Base-by-base conservation (phyloP, 139 green algal genomes). In the Bryopsis sp. region DNA sequence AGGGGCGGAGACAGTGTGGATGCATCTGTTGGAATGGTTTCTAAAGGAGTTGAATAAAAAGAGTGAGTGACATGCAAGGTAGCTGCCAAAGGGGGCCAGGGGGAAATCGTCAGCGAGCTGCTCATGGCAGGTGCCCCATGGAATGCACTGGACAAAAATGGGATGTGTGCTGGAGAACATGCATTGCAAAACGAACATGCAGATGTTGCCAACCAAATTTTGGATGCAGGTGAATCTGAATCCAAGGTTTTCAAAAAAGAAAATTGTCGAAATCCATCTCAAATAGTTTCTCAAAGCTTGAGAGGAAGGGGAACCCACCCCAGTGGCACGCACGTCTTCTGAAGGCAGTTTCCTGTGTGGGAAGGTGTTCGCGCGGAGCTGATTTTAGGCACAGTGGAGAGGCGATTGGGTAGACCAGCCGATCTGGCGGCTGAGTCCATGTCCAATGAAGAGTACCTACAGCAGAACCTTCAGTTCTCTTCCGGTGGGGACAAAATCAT, bases 401-500 rank as follows among this genome's bases (percentile, higher is more conserved):
- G 57, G 34, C 31, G 39, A 39, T 3, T 47, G 7, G 62, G 35
- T 47, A 37, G 28, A 34, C n/a, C n/a, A n/a, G n/a, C n/a, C n/a
- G 67, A 63, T 48, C 77, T 70, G 69, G 39, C 48, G 24, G 67
- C 62, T 2, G 86, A 85, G 65, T 61, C 85, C 6, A 2, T 66
- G 2, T 77, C 85, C 65, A 85, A 82, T 59, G 65, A 87, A 43
- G 43, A 73, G 6, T 89, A 84, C 3, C 65, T 82, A 48, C 76
- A 74, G 1, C 68, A 75, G 19, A 81, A 82, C 48, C 74, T 89
- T 47, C 26, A 37, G 3, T 64, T 67, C 67, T 39, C 34, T 33
- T 5, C 28, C 6, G 22, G 22, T 19, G 32, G 7, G 19, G 7
- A 66, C 43, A 76, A 66, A 36, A 39, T 95, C 34, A 73, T 97